These are phyloP conservation scores for Zymoseptoria tritici DNA, from an alignment of 2,329 filamentous ascomycete species.

Conservation along the genomic window DNA sequence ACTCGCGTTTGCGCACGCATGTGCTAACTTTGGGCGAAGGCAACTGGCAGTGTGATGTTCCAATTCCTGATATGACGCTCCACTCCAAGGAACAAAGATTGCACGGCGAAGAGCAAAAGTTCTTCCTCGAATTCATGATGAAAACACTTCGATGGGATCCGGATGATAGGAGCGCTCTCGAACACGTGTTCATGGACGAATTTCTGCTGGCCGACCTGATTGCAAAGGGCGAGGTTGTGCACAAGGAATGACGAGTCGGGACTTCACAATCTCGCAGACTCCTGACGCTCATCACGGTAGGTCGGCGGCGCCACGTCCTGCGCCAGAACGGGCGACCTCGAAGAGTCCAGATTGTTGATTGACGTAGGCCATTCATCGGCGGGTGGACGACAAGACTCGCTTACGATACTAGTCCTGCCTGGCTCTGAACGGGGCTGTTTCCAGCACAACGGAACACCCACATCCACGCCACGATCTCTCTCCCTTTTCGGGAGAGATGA, in stretches of 20 bases:
- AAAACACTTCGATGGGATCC: conserved; percentile 34
- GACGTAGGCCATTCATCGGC: too few relatives aligned
- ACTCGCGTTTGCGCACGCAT: background rate
- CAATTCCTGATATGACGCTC: conserved; percentile 24
- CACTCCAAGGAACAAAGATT: conserved; percentile 21
- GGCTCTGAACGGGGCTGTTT: too few relatives aligned
- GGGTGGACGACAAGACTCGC: too few relatives aligned
- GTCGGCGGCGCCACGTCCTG: too few relatives aligned
- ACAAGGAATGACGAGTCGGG: background rate
- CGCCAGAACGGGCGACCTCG: too few relatives aligned
- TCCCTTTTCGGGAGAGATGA: too few relatives aligned
- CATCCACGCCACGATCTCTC: too few relatives aligned
- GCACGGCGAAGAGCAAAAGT: conserved; percentile 24
- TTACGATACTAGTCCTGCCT: too few relatives aligned
- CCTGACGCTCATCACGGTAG: too few relatives aligned
- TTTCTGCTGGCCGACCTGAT: conserved; percentile 23
- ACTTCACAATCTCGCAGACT: too few relatives aligned
- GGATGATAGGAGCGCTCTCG: conserved; percentile 17
- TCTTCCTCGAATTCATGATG: conserved; percentile 28
- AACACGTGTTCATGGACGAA: conserved; percentile 18
- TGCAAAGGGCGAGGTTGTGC: conserved; percentile 12
- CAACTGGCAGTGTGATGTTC: conserved; percentile 24
- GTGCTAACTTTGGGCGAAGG: conserved; percentile 11
- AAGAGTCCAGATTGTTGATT: too few relatives aligned
- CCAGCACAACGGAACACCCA: too few relatives aligned